These are phyloP conservation scores for Rubroshorea leprosula DNA, from an alignment of 345 rosid genomes.

Conservation along the genomic window DNA sequence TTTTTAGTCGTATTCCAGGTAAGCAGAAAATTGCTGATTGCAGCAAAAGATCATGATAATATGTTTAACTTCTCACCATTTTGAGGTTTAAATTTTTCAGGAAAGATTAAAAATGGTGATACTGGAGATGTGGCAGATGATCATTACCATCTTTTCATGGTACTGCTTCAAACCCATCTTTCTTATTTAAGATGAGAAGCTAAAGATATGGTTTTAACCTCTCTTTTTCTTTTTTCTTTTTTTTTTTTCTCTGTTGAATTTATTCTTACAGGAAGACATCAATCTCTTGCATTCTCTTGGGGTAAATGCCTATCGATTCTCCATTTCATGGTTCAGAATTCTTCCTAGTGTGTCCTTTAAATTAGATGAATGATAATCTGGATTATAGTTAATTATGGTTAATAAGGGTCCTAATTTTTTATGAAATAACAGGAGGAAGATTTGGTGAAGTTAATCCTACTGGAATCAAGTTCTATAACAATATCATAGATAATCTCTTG, in stretches of 20 bases:
- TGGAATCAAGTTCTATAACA: conserved; percentile 37
- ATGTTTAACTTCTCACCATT: not conserved
- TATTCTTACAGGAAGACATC: conserved; percentile 30
- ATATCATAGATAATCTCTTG: conserved; percentile 30
- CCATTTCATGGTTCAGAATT: conserved; percentile 42
- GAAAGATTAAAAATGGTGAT: conserved; percentile 11
- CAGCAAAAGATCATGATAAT: not conserved
- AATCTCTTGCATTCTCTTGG: conserved; percentile 34
- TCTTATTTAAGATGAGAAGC: not conserved
- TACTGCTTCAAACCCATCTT: not conserved
- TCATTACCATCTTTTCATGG: conserved; percentile 13
- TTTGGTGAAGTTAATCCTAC: conserved; percentile 32
- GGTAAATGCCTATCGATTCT: conserved; percentile 34
- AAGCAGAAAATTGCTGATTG: not conserved
- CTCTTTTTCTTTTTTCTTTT: no score
- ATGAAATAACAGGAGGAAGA: conserved; percentile 27
- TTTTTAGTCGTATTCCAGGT: conserved; percentile 29
- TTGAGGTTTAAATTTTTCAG: not conserved
- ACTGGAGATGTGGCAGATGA: conserved; percentile 27
- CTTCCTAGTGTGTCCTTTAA: conserved; percentile 27
- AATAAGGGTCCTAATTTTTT: not conserved
- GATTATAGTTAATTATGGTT: not conserved
- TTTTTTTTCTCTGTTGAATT: not conserved
- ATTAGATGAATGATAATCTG: not conserved
- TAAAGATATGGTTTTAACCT: not conserved